A percentile compares a stretch with the other conserved stretches of the same genome.
Conservation (phyloP, 148 eudicot species). For the Oxyria digyna region DNA sequence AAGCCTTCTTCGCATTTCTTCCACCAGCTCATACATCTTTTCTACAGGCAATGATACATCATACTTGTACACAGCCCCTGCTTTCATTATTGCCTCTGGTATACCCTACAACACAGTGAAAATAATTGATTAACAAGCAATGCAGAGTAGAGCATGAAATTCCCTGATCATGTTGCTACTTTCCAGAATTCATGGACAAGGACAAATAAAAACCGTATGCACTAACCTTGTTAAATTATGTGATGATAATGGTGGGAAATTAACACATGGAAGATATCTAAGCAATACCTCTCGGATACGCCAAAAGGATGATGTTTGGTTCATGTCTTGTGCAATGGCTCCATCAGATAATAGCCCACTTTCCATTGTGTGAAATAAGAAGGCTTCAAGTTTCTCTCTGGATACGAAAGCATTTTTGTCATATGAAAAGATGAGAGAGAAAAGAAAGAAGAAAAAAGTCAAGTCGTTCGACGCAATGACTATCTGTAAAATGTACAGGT, state of each 20-base stretch:
- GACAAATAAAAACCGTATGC: no score
- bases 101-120: conserved; percentile 39
- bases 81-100: conserved; percentile 86
- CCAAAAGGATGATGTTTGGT: conserved; percentile 92
- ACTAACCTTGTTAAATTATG: no score
- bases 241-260: neutral
- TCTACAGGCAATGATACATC: conserved; percentile 87
- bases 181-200: neutral
- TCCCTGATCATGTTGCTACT: neutral
- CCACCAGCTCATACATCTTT: conserved; percentile 90
- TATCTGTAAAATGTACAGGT: neutral
- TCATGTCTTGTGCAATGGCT: conserved; percentile 86
- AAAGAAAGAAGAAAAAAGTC: neutral
- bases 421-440: neutral
- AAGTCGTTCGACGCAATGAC: neutral
- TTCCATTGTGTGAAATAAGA: conserved; percentile 73
- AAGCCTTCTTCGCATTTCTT: conserved; percentile 72
- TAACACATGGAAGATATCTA: neutral
- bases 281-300: conserved; percentile 75
- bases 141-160: neutral
- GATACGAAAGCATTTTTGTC: conserved; percentile 2
- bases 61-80: conserved; percentile 93
- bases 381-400: conserved; percentile 92
- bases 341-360: conserved; percentile 80
- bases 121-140: neutral